A percentile compares a stretch with the other conserved stretches of the same genome.
phyloP scores from a whole-genome alignment of 768 basidiomycete species.

The Auriscalpium microsporum region DNA sequence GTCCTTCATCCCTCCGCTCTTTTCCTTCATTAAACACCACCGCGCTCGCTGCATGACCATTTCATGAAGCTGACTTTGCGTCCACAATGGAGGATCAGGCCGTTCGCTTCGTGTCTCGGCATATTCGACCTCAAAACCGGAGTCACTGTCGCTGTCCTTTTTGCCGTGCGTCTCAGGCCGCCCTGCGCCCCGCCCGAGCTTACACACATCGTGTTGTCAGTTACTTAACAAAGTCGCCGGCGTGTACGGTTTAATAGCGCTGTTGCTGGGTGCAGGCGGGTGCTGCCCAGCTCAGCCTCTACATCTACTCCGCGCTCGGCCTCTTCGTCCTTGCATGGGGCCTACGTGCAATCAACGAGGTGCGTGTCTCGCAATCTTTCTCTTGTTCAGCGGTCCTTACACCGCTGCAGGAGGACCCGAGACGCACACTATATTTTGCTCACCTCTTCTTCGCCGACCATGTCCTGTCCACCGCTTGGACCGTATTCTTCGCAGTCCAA shows the following conservation, averaged over 20 bases:
- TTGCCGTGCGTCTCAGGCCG: constrained; percentile 54
- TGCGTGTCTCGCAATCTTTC: constrained; percentile 31
- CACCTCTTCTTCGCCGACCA: constrained; percentile 93
- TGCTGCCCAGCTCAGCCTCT: constrained; percentile 87
- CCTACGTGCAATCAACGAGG: constrained; percentile 74
- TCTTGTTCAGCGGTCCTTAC: constrained; percentile 1
- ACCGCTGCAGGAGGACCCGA: constrained; percentile 72
- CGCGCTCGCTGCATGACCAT: constrained; percentile 7
- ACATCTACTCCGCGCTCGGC: constrained; percentile 84
- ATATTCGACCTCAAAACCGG: constrained; percentile 92
- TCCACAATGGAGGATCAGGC: constrained; percentile 78
- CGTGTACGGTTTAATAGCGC: constrained; percentile 89
- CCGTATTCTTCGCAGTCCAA: constrained; percentile 78
- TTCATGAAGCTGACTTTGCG: constrained; percentile 74
- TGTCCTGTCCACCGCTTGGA: constrained; percentile 82
- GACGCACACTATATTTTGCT: constrained; percentile 78
- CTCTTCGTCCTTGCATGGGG: constrained; percentile 83
- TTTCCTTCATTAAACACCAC: not conserved
- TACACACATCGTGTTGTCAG: constrained; percentile 29
- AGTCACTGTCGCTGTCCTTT: constrained; percentile 78
- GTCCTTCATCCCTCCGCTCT: not conserved
- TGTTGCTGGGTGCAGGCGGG: constrained; percentile 86
- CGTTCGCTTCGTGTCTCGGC: constrained; percentile 75
- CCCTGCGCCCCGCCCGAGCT: constrained; percentile 1
- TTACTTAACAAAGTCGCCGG: constrained; percentile 97